A percentile compares a stretch with the other conserved stretches of the same genome.
These are phyloP conservation scores for Hippophae rhamnoides DNA, from an alignment of 306 rosid species.

Conservation along the genomic window DNA sequence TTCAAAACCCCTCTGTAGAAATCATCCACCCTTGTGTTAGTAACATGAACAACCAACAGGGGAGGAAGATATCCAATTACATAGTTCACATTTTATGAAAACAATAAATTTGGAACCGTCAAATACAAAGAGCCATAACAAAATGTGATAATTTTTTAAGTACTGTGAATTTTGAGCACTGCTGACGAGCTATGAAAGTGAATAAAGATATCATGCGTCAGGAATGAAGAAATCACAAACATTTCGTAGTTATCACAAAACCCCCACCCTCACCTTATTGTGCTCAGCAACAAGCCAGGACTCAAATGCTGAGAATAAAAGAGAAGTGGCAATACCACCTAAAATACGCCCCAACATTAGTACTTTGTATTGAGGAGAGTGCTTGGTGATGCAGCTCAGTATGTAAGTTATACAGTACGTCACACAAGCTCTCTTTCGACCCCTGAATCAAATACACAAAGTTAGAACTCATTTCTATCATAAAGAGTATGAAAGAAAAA, in stretches of 20 bases:
- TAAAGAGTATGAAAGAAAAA: neutral
- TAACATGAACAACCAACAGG: neutral
- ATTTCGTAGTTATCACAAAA: neutral
- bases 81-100: neutral
- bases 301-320: slow-evolving; percentile 91
- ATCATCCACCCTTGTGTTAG: neutral
- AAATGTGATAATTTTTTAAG: no score
- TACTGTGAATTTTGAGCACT: neutral
- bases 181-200: neutral
- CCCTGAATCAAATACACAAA: slow-evolving; percentile 41
- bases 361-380: slow-evolving; percentile 81
- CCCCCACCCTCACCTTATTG: slow-evolving; percentile 58
- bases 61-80: neutral
- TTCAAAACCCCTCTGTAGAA: slow-evolving; percentile 81
- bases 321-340: slow-evolving; percentile 99
- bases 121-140: no score
- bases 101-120: neutral
- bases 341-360: slow-evolving; percentile 93
- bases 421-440: slow-evolving; percentile 93
- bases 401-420: slow-evolving; percentile 95
- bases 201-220: neutral
- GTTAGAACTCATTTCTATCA: neutral
- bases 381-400: slow-evolving; percentile 92
- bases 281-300: slow-evolving; percentile 99
- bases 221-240: neutral